phyloP scores from a whole-genome alignment of 2,329 filamentous ascomycete species.

The Penicillium fuscoglaucum region DNA sequence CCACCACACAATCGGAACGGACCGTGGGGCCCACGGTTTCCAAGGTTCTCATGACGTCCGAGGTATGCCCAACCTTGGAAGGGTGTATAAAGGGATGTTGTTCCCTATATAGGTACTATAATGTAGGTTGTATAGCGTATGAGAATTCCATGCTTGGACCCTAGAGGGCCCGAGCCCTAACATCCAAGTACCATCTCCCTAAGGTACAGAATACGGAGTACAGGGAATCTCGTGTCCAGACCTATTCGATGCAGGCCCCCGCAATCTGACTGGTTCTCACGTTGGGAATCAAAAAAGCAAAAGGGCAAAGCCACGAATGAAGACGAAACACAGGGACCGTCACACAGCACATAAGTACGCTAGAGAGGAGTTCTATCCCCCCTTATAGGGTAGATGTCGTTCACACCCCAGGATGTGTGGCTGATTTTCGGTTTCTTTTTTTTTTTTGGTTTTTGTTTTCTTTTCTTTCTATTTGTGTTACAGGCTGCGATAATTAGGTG shows the following conservation, averaged over 20 bases:
- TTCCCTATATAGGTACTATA: background rate
- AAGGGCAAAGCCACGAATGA: conserved; percentile 19
- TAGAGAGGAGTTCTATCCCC: background rate
- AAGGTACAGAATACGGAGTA: background rate
- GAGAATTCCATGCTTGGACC: background rate
- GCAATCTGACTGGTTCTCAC: conserved; percentile 14
- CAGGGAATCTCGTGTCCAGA: conserved; percentile 19
- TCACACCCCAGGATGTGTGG: background rate
- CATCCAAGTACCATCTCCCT: background rate
- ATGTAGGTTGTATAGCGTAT: background rate
- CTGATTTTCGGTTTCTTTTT: background rate
- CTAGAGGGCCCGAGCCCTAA: conserved; percentile 3
- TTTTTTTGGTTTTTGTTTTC: no score
- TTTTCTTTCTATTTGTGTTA: background rate
- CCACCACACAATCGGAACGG: conserved; percentile 9
- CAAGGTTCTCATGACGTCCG: background rate
- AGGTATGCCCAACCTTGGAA: background rate
- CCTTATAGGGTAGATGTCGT: background rate
- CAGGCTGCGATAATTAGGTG: background rate
- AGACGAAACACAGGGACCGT: conserved; percentile 12
- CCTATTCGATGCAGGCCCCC: conserved; percentile 12
- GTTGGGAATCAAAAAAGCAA: conserved; percentile 1
- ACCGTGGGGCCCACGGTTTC: conserved; percentile 12
- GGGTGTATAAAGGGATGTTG: background rate
- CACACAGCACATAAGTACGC: background rate